Evolutionary conservation across 2,329 filamentous ascomycete species (phyloP).

Genomic region (Mycosphaerella sp.): DNA sequence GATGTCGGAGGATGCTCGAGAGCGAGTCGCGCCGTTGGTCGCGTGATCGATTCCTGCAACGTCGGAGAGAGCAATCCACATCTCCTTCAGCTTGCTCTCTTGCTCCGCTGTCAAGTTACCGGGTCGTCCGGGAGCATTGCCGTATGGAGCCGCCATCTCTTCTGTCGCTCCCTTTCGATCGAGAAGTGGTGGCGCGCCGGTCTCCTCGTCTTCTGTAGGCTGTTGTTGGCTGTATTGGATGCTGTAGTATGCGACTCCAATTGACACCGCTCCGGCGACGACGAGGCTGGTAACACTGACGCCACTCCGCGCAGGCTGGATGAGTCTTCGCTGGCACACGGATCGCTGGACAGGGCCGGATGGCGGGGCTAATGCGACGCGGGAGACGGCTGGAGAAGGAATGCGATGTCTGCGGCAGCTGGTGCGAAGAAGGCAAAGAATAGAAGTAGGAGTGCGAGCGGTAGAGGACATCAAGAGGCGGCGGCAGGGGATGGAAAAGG

Average conservation of each 20-base stretch:
- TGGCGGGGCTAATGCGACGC: neutral
- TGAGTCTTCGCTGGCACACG: neutral
- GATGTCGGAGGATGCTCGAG: constrained; percentile 10
- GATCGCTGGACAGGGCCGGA: neutral
- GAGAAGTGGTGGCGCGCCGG: constrained; percentile 18
- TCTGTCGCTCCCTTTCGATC: neutral
- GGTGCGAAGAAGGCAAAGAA: neutral
- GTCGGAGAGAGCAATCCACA: constrained; percentile 72
- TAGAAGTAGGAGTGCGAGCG: neutral
- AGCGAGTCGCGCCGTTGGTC: constrained; percentile 17
- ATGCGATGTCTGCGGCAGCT: neutral
- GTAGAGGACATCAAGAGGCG: constrained; percentile 6
- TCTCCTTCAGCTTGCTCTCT: constrained; percentile 77
- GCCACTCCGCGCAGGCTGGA: constrained; percentile 10
- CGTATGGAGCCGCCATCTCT: constrained; percentile 26
- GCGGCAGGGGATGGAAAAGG: neutral
- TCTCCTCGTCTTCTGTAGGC: neutral
- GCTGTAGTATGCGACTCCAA: constrained; percentile 22
- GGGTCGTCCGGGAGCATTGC: constrained; percentile 59
- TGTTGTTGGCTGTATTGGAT: constrained; percentile 13
- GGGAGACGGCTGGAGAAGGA: neutral
- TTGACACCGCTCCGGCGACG: constrained; percentile 21
- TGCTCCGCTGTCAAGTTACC: constrained; percentile 86
- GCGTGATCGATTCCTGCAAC: constrained; percentile 57
- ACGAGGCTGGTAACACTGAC: constrained; percentile 23